Base-by-base conservation (phyloP, 1,139 yeast genomes). In the Nakaseomyces delphensis region DNA sequence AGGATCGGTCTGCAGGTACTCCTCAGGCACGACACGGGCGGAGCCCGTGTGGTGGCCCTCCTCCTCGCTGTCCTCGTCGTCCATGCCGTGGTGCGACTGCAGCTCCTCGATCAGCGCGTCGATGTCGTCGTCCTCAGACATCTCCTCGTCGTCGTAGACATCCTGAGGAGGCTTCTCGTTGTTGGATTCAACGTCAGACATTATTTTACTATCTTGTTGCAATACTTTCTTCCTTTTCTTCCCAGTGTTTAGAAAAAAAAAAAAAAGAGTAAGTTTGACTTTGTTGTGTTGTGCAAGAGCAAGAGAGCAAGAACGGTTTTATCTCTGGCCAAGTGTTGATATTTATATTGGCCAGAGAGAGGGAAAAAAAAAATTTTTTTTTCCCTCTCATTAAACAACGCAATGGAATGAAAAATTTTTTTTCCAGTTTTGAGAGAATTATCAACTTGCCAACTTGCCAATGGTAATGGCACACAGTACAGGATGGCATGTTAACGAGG, bases 51-150 rank as follows among this genome's bases (percentile, higher is more conserved):
- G 47, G 16, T 52, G 68, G 4, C 56, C 64, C 27, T 58, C 66
- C 23, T 58, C 68, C 33, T 68, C 75, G 29, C 67, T 73, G 9
- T 54, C 69, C 28, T 69, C 84, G 39, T 72, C 83, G 40, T 67
- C 85, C 41, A 69, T 78, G 51, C 74, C 83, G 50, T 74, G 77
- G 66, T 85, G 76, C 55, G 96, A 86, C 71, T 87, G 96, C 62
- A 87, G 76, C 59, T 87, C 96, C 55, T 78, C 74, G 59, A 87
- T 83, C 67, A 87, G 79, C 66, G 84, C 91, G 65, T 85, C 95
- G 62, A 86, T 85, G 64, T 83, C 94, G 53, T 80, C 91, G 48
- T 82, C 89, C 50, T 77, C 84, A 47, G 42, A 29, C 15, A 30
- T 20, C 31, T 40, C 35, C 31, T 28, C 42, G 19, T 32, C 38